Evolutionary conservation across 2,329 filamentous ascomycete species (phyloP).

Genomic region (Periglandula ipomoeae): DNA sequence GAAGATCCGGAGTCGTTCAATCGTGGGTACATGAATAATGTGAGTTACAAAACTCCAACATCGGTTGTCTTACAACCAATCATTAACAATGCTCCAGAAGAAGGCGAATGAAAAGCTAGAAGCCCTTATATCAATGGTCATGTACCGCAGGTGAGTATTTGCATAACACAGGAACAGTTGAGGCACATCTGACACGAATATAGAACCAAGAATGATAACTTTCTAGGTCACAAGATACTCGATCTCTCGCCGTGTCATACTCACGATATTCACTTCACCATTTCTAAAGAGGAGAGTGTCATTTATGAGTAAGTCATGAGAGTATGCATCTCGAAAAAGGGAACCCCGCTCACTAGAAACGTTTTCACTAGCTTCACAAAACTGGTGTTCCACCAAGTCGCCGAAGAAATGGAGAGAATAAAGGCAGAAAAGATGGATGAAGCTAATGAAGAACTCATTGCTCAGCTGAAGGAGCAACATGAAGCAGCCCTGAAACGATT

Average conservation of each 20-base stretch:
- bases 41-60: too few species aligned
- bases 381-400: background rate
- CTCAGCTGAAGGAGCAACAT: background rate
- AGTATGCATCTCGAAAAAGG: too few species aligned
- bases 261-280: slow-evolving; percentile 10
- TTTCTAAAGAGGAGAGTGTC: slow-evolving; percentile 17
- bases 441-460: background rate
- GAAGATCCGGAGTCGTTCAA: background rate
- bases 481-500: too few species aligned
- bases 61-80: too few species aligned
- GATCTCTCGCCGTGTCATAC: slow-evolving; percentile 16
- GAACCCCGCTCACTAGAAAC: too few species aligned
- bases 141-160: slow-evolving; percentile 19
- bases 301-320: slow-evolving; percentile 15
- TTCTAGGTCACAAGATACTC: slow-evolving; percentile 19
- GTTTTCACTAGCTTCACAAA: background rate
- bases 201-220: slow-evolving; percentile 19
- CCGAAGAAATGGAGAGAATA: background rate
- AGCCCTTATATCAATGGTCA: slow-evolving; percentile 14
- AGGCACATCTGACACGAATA: background rate
- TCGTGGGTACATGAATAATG: slow-evolving; percentile 16
- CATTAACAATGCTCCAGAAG: slow-evolving; percentile 5
- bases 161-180: too few species aligned
- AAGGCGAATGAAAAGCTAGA: slow-evolving; percentile 12
- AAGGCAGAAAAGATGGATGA: background rate